phyloP scores from a whole-genome alignment of 164 flowering plant species.

The Macadamia tetraphylla region DNA sequence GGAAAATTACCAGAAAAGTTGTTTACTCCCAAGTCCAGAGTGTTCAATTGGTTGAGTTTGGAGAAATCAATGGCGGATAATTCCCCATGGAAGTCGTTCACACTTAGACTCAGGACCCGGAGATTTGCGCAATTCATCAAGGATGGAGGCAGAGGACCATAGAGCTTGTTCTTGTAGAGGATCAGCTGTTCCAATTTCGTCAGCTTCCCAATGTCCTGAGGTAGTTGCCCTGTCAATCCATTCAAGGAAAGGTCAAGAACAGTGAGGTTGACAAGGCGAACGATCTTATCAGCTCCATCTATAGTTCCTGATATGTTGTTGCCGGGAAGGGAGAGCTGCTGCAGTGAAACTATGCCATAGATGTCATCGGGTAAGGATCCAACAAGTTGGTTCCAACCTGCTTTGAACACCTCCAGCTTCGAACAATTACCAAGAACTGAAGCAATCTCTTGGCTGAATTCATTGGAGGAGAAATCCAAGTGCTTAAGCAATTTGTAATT shows the following conservation, averaged over 20 bases:
- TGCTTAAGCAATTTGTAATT: constrained; percentile 10
- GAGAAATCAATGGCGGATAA: constrained; percentile 24
- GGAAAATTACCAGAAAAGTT: constrained; percentile 44
- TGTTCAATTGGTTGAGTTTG: constrained; percentile 7
- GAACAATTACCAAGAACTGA: constrained; percentile 38
- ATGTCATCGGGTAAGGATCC: constrained; percentile 42
- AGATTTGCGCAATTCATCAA: constrained; percentile 38
- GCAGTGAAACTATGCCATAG: constrained; percentile 23
- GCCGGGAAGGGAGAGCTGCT: constrained; percentile 34
- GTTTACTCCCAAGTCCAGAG: constrained; percentile 39
- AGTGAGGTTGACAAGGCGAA: constrained; percentile 26
- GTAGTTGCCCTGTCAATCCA: constrained; percentile 32
- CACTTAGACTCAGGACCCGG: constrained; percentile 30
- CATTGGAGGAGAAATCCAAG: constrained; percentile 50
- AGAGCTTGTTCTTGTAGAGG: constrained; percentile 39
- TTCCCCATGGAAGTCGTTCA: constrained; percentile 24
- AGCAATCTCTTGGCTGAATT: constrained; percentile 34
- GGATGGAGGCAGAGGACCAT: constrained; percentile 48
- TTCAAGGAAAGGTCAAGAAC: constrained; percentile 43
- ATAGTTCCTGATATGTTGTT: constrained; percentile 42
- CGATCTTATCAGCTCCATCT: constrained; percentile 12
- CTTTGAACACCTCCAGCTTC: constrained; percentile 31
- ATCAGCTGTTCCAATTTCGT: constrained; percentile 30
- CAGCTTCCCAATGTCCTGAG: constrained; percentile 40
- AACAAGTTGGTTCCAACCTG: constrained; percentile 43